phyloP scores from a whole-genome alignment of 495 filamentous ascomycete genomes.

The Polyplosphaeria fusca region DNA sequence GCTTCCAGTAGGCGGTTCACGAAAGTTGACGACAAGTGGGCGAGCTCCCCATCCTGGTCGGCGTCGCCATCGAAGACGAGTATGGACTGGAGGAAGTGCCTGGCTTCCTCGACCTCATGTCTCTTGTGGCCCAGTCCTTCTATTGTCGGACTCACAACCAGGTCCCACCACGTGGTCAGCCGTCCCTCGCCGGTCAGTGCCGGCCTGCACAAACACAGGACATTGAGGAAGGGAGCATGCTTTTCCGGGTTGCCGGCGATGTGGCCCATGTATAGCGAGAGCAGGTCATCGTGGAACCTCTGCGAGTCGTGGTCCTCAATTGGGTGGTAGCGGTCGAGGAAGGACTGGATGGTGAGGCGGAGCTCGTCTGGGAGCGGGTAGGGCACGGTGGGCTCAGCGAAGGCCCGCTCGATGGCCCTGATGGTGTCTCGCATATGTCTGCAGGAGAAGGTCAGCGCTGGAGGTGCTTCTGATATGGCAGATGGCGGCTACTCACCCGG shows the following conservation, averaged over 20 bases:
- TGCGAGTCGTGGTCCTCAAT: constrained; percentile 59
- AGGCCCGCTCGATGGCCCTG: constrained; percentile 55
- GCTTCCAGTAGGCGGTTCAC: constrained; percentile 54
- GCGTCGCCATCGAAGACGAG: constrained; percentile 58
- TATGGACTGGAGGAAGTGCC: constrained; percentile 55
- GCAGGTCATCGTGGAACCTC: constrained; percentile 64
- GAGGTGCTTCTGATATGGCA: background rate
- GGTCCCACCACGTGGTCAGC: constrained; percentile 64
- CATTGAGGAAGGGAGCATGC: constrained; percentile 58
- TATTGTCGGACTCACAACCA: constrained; percentile 57
- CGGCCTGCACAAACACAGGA: constrained; percentile 58
- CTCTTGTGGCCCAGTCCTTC: constrained; percentile 56
- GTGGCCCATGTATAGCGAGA: constrained; percentile 55
- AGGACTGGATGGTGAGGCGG: constrained; percentile 54
- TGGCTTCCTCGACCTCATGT: constrained; percentile 55
- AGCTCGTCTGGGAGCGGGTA: constrained; percentile 64
- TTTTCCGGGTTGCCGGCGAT: constrained; percentile 53
- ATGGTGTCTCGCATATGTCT: constrained; percentile 60
- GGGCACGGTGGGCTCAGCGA: constrained; percentile 46
- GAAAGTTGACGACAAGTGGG: constrained; percentile 45
- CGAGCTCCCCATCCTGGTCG: constrained; percentile 44
- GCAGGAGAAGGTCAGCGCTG: background rate
- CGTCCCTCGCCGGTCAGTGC: constrained; percentile 52
- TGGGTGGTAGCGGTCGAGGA: constrained; percentile 57
- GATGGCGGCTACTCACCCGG: constrained; percentile 4